Evolutionary conservation across 192 early-diverging fungal genomes (phyloP).

Genomic region (Entophlyctis luteolus): DNA sequence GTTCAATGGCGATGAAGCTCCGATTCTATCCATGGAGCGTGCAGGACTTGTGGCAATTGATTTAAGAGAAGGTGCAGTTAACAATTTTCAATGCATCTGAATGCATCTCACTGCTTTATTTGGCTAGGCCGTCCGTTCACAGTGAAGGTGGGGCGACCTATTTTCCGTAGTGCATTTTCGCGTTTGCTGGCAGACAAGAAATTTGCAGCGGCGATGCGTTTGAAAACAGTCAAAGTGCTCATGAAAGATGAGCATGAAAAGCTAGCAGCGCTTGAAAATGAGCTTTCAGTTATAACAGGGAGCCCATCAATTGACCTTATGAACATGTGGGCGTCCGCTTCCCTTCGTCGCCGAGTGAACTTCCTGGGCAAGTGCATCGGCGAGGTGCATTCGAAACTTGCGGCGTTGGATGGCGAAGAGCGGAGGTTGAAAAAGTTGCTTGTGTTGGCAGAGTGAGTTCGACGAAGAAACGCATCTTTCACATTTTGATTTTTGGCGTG

Average conservation of each 20-base stretch:
- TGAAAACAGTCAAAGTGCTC: constrained; percentile 38
- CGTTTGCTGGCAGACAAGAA: constrained; percentile 65
- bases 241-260: constrained; percentile 36
- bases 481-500: too few species aligned
- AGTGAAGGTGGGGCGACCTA: constrained; percentile 77
- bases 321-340: background rate
- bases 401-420: constrained; percentile 29
- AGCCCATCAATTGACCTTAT: background rate
- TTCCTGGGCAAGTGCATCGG: constrained; percentile 29
- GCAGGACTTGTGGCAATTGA: constrained; percentile 80
- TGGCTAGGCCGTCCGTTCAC: constrained; percentile 69
- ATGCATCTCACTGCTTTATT: background rate
- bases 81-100: background rate
- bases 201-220: constrained; percentile 77
- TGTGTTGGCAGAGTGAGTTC: constrained; percentile 36
- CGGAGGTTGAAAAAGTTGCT: constrained; percentile 33
- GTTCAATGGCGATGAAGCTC: constrained; percentile 78
- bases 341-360: constrained; percentile 23
- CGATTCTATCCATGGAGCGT: constrained; percentile 83
- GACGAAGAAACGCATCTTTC: too few species aligned
- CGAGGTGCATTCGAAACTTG: constrained; percentile 25
- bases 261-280: constrained; percentile 28
- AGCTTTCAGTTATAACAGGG: constrained; percentile 33
- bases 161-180: constrained; percentile 75
- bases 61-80: constrained; percentile 65